Percentiles rank a stretch among this genome's conserved stretches.
phyloP scores from a whole-genome alignment of 148 eudicot species.

The Salicornia ramosissima region DNA sequence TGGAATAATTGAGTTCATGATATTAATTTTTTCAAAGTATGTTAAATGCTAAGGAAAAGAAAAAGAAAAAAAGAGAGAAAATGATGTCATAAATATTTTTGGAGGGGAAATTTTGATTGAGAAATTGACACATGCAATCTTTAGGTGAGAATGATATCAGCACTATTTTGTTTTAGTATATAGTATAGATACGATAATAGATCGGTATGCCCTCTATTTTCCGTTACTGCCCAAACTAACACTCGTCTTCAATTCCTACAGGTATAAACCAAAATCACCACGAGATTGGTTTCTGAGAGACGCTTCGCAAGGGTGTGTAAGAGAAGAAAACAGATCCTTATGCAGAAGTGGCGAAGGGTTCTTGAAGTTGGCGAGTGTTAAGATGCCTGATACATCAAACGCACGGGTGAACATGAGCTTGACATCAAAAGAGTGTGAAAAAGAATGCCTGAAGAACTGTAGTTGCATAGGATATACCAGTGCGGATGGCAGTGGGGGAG shows the following conservation, averaged over 20 bases:
- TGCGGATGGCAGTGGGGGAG: slow-evolving; percentile 28
- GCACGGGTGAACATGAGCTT: slow-evolving; percentile 25
- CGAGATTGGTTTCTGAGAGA: slow-evolving; percentile 48
- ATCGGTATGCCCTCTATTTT: too few species aligned
- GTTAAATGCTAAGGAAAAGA: too few species aligned
- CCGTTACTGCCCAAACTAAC: too few species aligned
- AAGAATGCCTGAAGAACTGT: slow-evolving; percentile 43
- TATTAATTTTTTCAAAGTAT: too few species aligned
- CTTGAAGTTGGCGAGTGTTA: slow-evolving; percentile 29
- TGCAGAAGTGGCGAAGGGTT: slow-evolving; percentile 47
- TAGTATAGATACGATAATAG: too few species aligned
- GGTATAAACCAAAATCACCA: slow-evolving; percentile 36
- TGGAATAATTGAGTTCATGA: too few species aligned
- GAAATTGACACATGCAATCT: too few species aligned
- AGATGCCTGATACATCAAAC: slow-evolving; percentile 43
- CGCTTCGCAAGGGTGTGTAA: slow-evolving; percentile 38
- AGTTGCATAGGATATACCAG: slow-evolving; percentile 39
- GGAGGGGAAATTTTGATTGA: too few species aligned
- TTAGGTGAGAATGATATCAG: too few species aligned
- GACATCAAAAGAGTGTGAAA: slow-evolving; percentile 28
- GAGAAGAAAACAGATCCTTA: slow-evolving; percentile 29
- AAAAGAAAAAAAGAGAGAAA: too few species aligned
- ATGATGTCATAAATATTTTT: too few species aligned
- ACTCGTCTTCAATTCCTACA: background rate
- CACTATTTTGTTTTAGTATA: too few species aligned